phyloP scores from a whole-genome alignment of 2,329 filamentous ascomycete genomes.

The Madurella mycetomatis region DNA sequence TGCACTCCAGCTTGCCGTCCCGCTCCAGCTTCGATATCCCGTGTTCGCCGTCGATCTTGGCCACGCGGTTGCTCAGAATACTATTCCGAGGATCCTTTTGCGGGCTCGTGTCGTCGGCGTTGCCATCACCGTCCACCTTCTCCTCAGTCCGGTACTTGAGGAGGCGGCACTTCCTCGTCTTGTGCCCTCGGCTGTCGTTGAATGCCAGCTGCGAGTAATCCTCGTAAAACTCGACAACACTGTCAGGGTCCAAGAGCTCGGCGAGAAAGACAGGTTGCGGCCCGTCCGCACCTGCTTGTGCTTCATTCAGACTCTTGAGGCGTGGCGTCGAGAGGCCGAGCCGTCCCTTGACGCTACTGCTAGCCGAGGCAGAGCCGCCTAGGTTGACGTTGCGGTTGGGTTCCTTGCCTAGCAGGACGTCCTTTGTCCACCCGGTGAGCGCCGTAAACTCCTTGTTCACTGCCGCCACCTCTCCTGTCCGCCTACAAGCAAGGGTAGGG shows the following conservation, averaged over 20 bases:
- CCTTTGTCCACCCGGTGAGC: constrained; percentile 88
- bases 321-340: constrained; percentile 49
- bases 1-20: constrained; percentile 90
- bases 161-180: constrained; percentile 77
- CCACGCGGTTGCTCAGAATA: constrained; percentile 56
- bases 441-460: constrained; percentile 97
- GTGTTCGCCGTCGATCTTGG: constrained; percentile 64
- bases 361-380: constrained; percentile 48
- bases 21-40: constrained; percentile 78
- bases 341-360: constrained; percentile 37
- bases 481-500: constrained; percentile 84
- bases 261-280: constrained; percentile 83
- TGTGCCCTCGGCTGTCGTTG: constrained; percentile 80
- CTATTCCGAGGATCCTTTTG: constrained; percentile 45
- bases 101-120: constrained; percentile 32
- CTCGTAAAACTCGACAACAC: constrained; percentile 90
- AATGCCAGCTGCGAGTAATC: constrained; percentile 92
- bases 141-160: constrained; percentile 84
- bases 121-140: constrained; percentile 36
- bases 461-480: constrained; percentile 90
- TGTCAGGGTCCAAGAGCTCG: constrained; percentile 89
- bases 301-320: constrained; percentile 41
- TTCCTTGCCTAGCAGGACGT: constrained; percentile 81
- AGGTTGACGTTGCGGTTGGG: constrained; percentile 83
- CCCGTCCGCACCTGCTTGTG: constrained; percentile 34